Conservation (phyloP, 2,329 filamentous ascomycete species). For the Fusarium sp. region DNA sequence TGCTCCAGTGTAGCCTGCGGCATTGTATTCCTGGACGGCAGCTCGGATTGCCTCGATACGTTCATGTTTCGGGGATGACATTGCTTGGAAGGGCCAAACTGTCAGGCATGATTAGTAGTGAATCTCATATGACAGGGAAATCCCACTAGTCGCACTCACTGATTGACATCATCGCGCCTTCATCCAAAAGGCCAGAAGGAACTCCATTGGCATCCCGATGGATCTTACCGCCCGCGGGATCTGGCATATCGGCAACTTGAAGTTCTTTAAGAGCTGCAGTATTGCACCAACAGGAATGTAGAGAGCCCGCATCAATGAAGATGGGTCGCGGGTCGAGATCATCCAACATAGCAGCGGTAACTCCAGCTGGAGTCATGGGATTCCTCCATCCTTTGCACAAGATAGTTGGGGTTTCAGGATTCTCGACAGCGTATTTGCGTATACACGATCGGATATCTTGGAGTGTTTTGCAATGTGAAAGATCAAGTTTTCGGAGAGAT, state of each 20-base stretch:
- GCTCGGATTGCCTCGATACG: constrained; percentile 62
- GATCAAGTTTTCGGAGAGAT: constrained; percentile 64
- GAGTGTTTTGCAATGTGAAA: constrained; percentile 63
- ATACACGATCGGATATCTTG: constrained; percentile 64
- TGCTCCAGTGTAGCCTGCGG: constrained; percentile 67
- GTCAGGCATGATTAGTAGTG: not conserved
- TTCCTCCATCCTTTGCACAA: constrained; percentile 69
- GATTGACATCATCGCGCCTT: constrained; percentile 46
- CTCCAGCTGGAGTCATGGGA: constrained; percentile 59
- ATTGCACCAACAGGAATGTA: constrained; percentile 71
- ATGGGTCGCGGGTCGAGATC: constrained; percentile 68
- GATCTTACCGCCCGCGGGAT: constrained; percentile 67
- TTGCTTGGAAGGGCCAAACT: constrained; percentile 64
- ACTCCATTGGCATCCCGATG: constrained; percentile 62
- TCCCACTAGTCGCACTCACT: constrained; percentile 62
- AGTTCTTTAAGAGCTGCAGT: constrained; percentile 65
- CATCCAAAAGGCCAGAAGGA: constrained; percentile 64
- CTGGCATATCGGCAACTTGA: constrained; percentile 59
- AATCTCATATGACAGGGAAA: constrained; percentile 60
- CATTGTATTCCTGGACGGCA: constrained; percentile 64
- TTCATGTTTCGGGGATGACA: constrained; percentile 61
- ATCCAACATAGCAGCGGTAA: constrained; percentile 62
- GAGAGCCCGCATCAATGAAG: constrained; percentile 68
- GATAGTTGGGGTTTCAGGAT: constrained; percentile 64
- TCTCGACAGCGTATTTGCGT: constrained; percentile 58